These are phyloP conservation scores for Rutidosis leptorrhynchoides DNA, from an alignment of 129 eudicot genomes.

Conservation along the genomic window DNA sequence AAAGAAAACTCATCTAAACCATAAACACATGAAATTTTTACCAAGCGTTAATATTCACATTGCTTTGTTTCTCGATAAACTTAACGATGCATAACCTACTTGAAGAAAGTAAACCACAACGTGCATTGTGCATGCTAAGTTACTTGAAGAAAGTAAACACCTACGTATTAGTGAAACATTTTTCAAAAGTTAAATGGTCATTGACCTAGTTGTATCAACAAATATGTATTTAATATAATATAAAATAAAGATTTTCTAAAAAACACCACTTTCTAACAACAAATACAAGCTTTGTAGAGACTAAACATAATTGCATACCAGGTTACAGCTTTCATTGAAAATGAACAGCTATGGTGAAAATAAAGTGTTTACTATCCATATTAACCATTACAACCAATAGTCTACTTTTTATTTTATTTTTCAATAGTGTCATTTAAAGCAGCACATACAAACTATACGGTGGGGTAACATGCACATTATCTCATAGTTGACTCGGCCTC, in stretches of 20 bases:
- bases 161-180: no score
- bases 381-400: not conserved
- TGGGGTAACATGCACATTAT: constrained; percentile 13
- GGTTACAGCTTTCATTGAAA: not conserved
- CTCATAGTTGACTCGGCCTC: constrained; percentile 77
- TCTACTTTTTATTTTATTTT: not conserved
- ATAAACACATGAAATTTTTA: no score
- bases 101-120: no score
- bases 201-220: no score
- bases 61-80: no score
- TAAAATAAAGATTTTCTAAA: not conserved
- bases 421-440: not conserved
- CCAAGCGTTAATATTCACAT: no score
- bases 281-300: not conserved
- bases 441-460: not conserved
- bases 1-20: not conserved
- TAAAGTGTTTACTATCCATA: not conserved
- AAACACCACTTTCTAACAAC: not conserved
- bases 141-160: not conserved
- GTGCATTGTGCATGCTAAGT: not conserved
- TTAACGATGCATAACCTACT: no score
- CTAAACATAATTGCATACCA: not conserved
- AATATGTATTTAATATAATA: no score
- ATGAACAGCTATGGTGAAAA: not conserved
- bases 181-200: no score